Base-by-base conservation (phyloP, 306 rosid species). In the Rosa rugosa region DNA sequence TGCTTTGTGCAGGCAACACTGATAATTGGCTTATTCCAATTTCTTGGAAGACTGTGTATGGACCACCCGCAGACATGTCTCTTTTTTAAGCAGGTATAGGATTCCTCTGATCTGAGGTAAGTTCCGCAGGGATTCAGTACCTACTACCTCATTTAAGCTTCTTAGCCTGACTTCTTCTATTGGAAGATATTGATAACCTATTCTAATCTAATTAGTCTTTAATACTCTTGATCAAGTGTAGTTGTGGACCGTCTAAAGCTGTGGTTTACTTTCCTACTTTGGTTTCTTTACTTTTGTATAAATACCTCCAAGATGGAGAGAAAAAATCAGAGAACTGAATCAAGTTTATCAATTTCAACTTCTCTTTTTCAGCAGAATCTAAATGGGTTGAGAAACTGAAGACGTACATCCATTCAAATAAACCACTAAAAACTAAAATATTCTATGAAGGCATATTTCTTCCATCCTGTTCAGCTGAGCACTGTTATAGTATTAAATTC, bases 1-100 rank as follows among this genome's bases (percentile, higher is more conserved):
- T 20, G 8, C 14, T 75, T 47, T 83, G 60, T 82, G 62, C 87
- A 89, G 94, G 93, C 76, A 78, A 56, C 64, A 82, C 82, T 51
- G 77, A 74, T 50, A 86, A 87, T 67, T 94, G 97, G 98, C 51
- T 77, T 56, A 72, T 89, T 66, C 98, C 98, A 18, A 87, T 74
- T 68, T 94, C 98, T 69, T 94, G 98, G 98, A 84, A 83, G 87
- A 83, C 83, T 44, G 80, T 94, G 38, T 92, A 92, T 70, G 98
- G 97, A 78, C 97, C 98, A 38, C 92, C 98, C 8, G 90, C 93
- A 65, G 98, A 94, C 68, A 17, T 79, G 77, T 87, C 93, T 17
- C 90, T 94, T 49, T 94, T 94, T 84, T 94, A 89, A 87, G 72
- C 77, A 67, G 59, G 20, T 70, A 79, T 68, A 73, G 23, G 27